These are phyloP conservation scores for Aristolochia contorta DNA, from an alignment of 164 flowering plant genomes.

Conservation along the genomic window DNA sequence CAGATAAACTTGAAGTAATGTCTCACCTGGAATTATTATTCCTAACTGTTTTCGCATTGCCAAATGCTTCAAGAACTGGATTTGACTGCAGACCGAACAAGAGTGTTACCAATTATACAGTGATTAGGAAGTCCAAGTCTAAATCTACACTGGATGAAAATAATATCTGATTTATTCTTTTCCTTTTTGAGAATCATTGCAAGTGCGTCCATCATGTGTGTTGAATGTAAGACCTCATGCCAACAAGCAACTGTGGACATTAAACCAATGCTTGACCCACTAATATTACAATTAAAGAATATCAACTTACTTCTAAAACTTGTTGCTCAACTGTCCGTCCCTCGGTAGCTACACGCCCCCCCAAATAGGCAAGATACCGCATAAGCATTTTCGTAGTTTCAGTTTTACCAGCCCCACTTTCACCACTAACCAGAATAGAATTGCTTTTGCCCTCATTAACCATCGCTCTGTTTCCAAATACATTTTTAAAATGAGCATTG, in stretches of 20 bases:
- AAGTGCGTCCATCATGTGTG: too few species aligned
- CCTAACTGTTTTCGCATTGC: slow-evolving; percentile 78
- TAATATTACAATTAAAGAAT: too few species aligned
- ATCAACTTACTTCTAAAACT: slow-evolving; percentile 66
- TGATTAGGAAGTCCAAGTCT: background rate
- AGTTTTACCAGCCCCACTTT: slow-evolving; percentile 93
- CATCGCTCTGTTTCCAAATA: slow-evolving; percentile 51
- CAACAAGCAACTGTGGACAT: too few species aligned
- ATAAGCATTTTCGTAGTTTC: slow-evolving; percentile 91
- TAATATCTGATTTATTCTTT: slow-evolving; percentile 4
- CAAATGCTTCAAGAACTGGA: slow-evolving; percentile 94
- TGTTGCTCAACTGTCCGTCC: slow-evolving; percentile 72
- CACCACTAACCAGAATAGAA: slow-evolving; percentile 77
- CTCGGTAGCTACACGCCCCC: slow-evolving; percentile 53
- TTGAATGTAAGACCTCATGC: too few species aligned
- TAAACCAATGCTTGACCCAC: too few species aligned
- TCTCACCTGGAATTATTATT: slow-evolving; percentile 84
- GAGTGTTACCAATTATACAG: slow-evolving; percentile 8
- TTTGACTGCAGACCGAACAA: slow-evolving; percentile 53
- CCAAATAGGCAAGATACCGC: slow-evolving; percentile 82
- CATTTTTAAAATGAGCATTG: slow-evolving; percentile 5
- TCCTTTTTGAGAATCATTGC: background rate
- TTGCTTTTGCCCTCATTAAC: slow-evolving; percentile 64
- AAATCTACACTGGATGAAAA: background rate
- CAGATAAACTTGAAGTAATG: background rate